Conservation (phyloP, 2,329 filamentous ascomycete species). For the Thielaviopsis populi region DNA sequence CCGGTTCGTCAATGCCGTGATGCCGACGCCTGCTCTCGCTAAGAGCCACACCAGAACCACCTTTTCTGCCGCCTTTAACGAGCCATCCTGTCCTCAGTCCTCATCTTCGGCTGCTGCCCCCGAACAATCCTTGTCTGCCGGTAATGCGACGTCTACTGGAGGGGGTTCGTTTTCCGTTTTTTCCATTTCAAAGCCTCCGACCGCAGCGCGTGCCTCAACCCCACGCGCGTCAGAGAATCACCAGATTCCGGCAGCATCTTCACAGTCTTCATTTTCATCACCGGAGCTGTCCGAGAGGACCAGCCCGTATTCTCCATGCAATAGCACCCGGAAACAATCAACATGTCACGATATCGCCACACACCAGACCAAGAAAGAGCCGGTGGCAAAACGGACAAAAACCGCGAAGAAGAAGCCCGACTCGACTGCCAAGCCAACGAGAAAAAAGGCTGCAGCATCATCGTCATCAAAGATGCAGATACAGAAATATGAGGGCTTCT, state of each 20-base stretch:
- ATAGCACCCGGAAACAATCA: not conserved
- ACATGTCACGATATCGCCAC: not conserved
- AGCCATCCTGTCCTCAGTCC: not conserved
- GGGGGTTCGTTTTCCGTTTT: constrained; percentile 14
- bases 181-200: constrained; percentile 10
- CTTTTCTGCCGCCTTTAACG: not conserved
- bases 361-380: not conserved
- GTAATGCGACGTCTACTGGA: not conserved
- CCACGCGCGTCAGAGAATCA: not conserved
- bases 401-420: not conserved
- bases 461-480: constrained; percentile 8
- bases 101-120: not conserved
- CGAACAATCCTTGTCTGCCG: not conserved
- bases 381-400: not conserved
- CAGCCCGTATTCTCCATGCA: not conserved
- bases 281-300: not conserved
- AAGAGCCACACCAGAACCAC: not conserved
- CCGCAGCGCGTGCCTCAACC: not conserved
- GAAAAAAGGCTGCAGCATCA: constrained; percentile 6
- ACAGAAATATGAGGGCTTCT: constrained; percentile 11
- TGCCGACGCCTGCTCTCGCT: constrained; percentile 13
- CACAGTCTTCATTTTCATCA: not conserved
- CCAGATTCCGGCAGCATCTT: not conserved
- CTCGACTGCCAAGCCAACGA: not conserved
- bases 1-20: constrained; percentile 27